Evolutionary conservation across 345 rosid species (phyloP).

Genomic region (Salix udensis): DNA sequence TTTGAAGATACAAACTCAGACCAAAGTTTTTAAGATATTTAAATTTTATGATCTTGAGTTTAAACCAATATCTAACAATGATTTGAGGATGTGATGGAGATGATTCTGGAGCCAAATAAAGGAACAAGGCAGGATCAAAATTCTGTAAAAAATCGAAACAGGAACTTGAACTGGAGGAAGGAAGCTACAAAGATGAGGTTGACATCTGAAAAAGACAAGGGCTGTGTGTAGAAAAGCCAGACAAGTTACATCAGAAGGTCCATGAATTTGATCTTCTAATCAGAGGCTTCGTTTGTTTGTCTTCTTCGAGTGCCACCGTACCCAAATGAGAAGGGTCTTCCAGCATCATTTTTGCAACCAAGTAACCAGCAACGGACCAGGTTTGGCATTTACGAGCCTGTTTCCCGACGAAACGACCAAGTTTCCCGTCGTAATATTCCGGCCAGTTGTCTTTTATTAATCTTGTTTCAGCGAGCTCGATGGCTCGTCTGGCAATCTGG

Average conservation of each 20-base stretch:
- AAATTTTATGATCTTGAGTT: neutral
- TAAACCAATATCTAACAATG: no score
- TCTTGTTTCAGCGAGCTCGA: conserved; percentile 73
- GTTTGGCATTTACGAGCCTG: conserved; percentile 81
- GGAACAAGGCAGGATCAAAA: conserved; percentile 1
- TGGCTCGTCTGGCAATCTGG: conserved; percentile 80
- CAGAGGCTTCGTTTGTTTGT: conserved; percentile 72
- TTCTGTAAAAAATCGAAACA: neutral
- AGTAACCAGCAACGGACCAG: conserved; percentile 89
- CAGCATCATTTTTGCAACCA: conserved; percentile 93
- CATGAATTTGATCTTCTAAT: conserved; percentile 77
- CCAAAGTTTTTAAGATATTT: no score
- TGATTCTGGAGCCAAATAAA: neutral
- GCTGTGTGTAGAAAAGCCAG: neutral
- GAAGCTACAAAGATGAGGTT: neutral
- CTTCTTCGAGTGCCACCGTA: conserved; percentile 83
- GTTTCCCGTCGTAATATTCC: conserved; percentile 90
- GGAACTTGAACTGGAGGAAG: neutral
- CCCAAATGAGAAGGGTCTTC: conserved; percentile 96
- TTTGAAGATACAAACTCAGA: neutral
- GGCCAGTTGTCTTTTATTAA: conserved; percentile 81
- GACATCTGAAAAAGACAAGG: neutral
- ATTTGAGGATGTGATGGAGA: neutral
- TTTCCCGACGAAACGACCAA: conserved; percentile 84
- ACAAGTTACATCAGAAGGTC: conserved; percentile 7